Conservation (phyloP, 305 asterid genomes). For the Fraxinus xanthoxyloides region DNA sequence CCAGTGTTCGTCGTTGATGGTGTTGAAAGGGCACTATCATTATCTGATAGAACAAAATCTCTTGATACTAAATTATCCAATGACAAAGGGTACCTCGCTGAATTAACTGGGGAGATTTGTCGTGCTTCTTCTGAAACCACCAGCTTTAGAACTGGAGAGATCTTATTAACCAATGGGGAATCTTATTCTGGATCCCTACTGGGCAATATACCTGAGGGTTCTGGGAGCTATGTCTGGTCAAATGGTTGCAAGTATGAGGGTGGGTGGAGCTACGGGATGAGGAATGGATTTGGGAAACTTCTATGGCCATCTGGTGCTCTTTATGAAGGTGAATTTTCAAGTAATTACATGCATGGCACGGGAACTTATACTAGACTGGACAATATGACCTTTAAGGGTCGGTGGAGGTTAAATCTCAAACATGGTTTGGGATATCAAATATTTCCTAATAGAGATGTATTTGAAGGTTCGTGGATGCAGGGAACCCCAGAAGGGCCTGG, state of each 20-base stretch:
- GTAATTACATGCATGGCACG: slow-evolving; percentile 79
- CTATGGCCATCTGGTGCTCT: slow-evolving; percentile 81
- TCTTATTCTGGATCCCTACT: slow-evolving; percentile 65
- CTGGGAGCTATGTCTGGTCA: slow-evolving; percentile 76
- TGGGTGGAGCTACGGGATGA: slow-evolving; percentile 89
- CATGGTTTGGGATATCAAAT: slow-evolving; percentile 89
- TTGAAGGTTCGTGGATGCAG: slow-evolving; percentile 96
- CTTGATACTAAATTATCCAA: slow-evolving; percentile 36
- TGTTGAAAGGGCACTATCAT: slow-evolving; percentile 49
- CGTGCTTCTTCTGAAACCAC: slow-evolving; percentile 46
- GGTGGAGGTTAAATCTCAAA: slow-evolving; percentile 82
- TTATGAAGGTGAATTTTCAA: slow-evolving; percentile 89
- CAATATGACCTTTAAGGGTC: slow-evolving; percentile 61
- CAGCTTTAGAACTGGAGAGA: slow-evolving; percentile 44
- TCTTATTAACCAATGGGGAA: slow-evolving; percentile 60
- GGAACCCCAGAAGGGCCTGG: slow-evolving; percentile 95
- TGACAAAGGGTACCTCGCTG: slow-evolving; percentile 33
- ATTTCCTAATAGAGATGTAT: slow-evolving; percentile 70
- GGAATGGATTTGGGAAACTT: slow-evolving; percentile 76
- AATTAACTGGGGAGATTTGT: slow-evolving; percentile 56
- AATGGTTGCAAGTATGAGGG: slow-evolving; percentile 91
- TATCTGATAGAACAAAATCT: slow-evolving; percentile 62
- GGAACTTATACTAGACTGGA: slow-evolving; percentile 61
- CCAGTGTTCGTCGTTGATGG: slow-evolving; percentile 58
- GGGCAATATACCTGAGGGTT: slow-evolving; percentile 72